These are phyloP conservation scores for Pythium rishiriense DNA, from an alignment of 352 stramenopile genomes.

Conservation along the genomic window DNA sequence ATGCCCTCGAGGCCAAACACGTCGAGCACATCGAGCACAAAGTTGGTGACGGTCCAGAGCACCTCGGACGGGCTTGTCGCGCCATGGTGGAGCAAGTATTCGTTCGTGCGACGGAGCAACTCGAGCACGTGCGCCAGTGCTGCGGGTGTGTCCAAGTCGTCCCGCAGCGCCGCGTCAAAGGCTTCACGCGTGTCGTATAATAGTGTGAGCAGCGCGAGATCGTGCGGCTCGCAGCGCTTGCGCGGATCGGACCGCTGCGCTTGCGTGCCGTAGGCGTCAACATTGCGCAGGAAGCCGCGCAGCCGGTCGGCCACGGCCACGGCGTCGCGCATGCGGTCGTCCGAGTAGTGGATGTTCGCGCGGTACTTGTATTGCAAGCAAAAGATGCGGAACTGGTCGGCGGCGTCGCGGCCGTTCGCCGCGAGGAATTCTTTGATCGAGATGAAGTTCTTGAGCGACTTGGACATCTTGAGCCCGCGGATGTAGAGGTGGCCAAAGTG, in stretches of 20 bases:
- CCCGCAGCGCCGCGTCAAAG: constrained; percentile 61
- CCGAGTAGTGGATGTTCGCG: constrained; percentile 74
- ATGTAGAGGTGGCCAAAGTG: constrained; percentile 98
- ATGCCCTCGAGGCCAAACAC: constrained; percentile 68
- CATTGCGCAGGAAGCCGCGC: constrained; percentile 60
- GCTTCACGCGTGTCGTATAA: constrained; percentile 53
- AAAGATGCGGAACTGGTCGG: constrained; percentile 88
- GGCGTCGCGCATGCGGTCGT: constrained; percentile 73
- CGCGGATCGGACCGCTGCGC: background rate
- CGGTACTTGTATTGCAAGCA: constrained; percentile 90
- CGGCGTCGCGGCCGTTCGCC: constrained; percentile 25
- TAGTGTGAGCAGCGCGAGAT: constrained; percentile 55
- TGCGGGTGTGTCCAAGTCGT: constrained; percentile 90
- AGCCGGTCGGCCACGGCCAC: constrained; percentile 54
- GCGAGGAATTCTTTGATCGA: constrained; percentile 91
- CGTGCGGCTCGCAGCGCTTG: constrained; percentile 54
- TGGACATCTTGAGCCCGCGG: constrained; percentile 97
- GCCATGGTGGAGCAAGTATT: constrained; percentile 50
- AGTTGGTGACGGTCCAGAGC: constrained; percentile 49
- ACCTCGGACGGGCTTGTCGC: constrained; percentile 52
- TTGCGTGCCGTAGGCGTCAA: constrained; percentile 45
- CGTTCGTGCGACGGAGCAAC: constrained; percentile 65
- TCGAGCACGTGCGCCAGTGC: constrained; percentile 69
- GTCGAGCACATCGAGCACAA: constrained; percentile 68
- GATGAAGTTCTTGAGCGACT: constrained; percentile 99